phyloP scores from a whole-genome alignment of 805 yeast genomes.

The Hanseniaspora thailandica region DNA sequence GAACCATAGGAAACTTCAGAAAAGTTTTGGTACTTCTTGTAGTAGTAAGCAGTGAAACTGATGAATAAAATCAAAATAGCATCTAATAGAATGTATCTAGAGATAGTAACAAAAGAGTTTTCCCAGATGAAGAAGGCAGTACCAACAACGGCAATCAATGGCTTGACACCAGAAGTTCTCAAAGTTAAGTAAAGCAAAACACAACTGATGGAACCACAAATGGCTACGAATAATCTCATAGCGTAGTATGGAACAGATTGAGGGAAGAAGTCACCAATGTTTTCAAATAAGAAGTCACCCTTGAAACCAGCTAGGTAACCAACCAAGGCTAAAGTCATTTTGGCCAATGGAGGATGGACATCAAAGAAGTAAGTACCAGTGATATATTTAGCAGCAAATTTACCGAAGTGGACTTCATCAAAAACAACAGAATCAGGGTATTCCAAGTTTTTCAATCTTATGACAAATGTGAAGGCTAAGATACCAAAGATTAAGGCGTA shows the following conservation, averaged over 20 bases:
- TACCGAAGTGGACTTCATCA: conserved; percentile 93
- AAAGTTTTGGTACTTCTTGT: conserved; percentile 54
- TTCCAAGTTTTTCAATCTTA: conserved; percentile 52
- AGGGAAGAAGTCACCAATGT: conserved; percentile 57
- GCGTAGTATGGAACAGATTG: conserved; percentile 44
- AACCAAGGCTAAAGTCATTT: conserved; percentile 63
- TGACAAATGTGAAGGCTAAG: conserved; percentile 39
- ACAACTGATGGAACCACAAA: conserved; percentile 57
- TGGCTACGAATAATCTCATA: conserved; percentile 62
- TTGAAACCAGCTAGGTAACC: conserved; percentile 56
- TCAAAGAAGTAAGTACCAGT: conserved; percentile 56
- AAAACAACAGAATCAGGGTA: conserved; percentile 75
- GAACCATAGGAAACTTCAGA: conserved; percentile 49
- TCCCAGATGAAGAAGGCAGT: conserved; percentile 49
- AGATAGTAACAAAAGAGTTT: conserved; percentile 56
- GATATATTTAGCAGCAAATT: conserved; percentile 79
- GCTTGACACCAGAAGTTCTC: conserved; percentile 60
- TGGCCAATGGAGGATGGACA: conserved; percentile 70
- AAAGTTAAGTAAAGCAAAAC: conserved; percentile 55
- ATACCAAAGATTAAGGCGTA: conserved; percentile 34
- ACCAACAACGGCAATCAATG: conserved; percentile 48
- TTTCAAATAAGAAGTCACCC: conserved; percentile 56
- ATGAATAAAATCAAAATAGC: conserved; percentile 68
- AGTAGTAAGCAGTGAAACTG: conserved; percentile 55
- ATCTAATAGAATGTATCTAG: conserved; percentile 64